A percentile compares a stretch with the other conserved stretches of the same genome.
These are phyloP conservation scores for Mortierella sp. DNA, from an alignment of 371 early-diverging fungal species.

Conservation along the genomic window DNA sequence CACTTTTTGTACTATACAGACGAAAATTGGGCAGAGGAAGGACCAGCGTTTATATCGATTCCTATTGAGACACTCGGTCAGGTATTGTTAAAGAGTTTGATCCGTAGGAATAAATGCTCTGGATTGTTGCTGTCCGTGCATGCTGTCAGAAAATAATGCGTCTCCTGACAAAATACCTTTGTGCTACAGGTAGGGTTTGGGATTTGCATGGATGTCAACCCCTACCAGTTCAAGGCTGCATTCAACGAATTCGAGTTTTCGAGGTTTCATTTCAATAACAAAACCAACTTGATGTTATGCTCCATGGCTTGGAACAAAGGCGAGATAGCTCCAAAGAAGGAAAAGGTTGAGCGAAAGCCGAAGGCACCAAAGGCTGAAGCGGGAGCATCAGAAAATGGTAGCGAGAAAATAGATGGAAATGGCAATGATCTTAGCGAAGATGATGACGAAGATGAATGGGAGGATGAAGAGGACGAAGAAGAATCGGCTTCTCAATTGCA, in stretches of 20 bases:
- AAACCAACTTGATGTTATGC: conserved; percentile 65
- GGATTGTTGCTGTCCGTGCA: background rate
- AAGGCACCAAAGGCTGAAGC: conserved; percentile 20
- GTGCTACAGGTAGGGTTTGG: conserved; percentile 74
- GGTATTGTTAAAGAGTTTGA: conserved; percentile 35
- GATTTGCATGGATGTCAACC: conserved; percentile 90
- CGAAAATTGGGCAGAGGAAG: conserved; percentile 82
- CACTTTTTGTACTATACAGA: conserved; percentile 78
- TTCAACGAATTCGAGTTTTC: conserved; percentile 81
- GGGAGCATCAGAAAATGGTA: conserved; percentile 12
- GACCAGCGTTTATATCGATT: conserved; percentile 71
- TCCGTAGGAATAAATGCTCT: background rate
- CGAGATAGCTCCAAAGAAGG: conserved; percentile 25
- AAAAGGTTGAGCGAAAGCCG: conserved; percentile 18
- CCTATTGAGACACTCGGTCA: conserved; percentile 63
- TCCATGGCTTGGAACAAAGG: conserved; percentile 82
- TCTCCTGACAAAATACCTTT: background rate
- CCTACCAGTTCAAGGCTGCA: conserved; percentile 73
- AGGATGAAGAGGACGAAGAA: conserved; percentile 25
- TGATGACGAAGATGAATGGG: conserved; percentile 13
- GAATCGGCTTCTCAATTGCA: conserved; percentile 3
- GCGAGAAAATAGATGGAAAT: background rate
- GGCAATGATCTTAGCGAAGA: conserved; percentile 4
- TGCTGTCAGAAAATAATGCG: background rate
- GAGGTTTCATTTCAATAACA: conserved; percentile 63